Evolutionary conservation across 495 filamentous ascomycete genomes (phyloP).

Genomic region (Podospora appendiculata): DNA sequence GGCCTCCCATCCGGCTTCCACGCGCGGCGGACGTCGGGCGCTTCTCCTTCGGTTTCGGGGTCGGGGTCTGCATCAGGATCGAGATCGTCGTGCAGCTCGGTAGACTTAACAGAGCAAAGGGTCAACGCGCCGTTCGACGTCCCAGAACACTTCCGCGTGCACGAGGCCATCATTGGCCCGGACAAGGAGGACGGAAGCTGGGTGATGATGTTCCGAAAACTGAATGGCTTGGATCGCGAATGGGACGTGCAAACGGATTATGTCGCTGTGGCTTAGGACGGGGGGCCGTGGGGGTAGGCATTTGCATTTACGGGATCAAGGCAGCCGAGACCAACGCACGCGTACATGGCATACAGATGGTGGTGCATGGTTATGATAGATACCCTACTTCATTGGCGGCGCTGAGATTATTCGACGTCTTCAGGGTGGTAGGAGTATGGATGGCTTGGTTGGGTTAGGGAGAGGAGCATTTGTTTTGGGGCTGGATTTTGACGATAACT

Average conservation of each 20-base stretch:
- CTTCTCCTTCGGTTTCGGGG: neutral
- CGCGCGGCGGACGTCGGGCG: neutral
- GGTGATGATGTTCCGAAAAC: conserved; percentile 24
- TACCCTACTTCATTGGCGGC: too few relatives aligned
- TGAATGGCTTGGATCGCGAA: conserved; percentile 14
- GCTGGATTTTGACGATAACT: too few relatives aligned
- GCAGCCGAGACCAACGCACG: too few relatives aligned
- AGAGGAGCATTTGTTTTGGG: too few relatives aligned
- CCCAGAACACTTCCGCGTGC: conserved; percentile 22
- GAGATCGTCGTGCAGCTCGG: neutral
- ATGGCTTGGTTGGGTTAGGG: too few relatives aligned
- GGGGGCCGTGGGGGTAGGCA: too few relatives aligned
- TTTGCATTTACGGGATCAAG: too few relatives aligned
- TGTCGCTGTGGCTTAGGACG: conserved; percentile 9
- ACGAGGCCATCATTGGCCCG: conserved; percentile 18
- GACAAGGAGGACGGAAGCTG: conserved; percentile 24
- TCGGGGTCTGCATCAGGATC: neutral
- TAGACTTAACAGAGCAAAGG: conserved; percentile 1
- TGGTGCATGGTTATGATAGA: too few relatives aligned
- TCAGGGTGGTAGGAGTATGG: too few relatives aligned
- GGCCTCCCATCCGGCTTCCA: neutral
- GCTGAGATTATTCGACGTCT: too few relatives aligned
- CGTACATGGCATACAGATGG: too few relatives aligned
- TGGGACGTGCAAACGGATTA: conserved; percentile 25
- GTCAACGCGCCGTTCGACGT: conserved; percentile 23